These are phyloP conservation scores for Phaffia tasmanica DNA, from an alignment of 768 basidiomycete genomes.

Conservation along the genomic window DNA sequence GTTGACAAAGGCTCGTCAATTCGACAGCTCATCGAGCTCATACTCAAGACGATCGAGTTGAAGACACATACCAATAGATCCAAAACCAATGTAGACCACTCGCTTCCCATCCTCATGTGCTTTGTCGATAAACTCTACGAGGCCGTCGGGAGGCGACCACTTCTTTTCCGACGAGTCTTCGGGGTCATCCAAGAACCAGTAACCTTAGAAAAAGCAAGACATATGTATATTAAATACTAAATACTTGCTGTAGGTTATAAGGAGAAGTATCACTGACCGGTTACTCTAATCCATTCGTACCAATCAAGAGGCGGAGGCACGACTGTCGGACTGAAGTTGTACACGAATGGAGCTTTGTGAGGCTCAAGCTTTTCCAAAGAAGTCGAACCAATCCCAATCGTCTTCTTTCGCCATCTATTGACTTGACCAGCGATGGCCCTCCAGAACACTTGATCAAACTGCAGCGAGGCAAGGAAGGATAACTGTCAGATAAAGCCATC, in stretches of 20 bases:
- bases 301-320: conserved; percentile 93
- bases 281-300: conserved; percentile 96
- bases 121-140: conserved; percentile 68
- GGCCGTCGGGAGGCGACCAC: conserved; percentile 73
- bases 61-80: conserved; percentile 18
- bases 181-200: conserved; percentile 93
- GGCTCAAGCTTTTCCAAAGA: conserved; percentile 91
- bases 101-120: conserved; percentile 69
- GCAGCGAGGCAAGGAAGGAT: conserved; percentile 62
- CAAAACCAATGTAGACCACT: conserved; percentile 66
- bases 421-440: conserved; percentile 84
- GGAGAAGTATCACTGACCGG: conserved; percentile 45
- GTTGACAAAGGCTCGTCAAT: not conserved
- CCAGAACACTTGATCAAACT: conserved; percentile 96
- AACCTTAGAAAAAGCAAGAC: conserved; percentile 46
- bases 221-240: conserved; percentile 18
- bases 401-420: conserved; percentile 79
- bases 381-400: conserved; percentile 64
- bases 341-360: conserved; percentile 94
- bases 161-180: conserved; percentile 55
- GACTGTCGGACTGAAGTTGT: conserved; percentile 85
- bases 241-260: conserved; percentile 2
- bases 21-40: conserved; percentile 44
- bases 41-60: too few relatives aligned
- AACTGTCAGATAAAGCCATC: not conserved